Conservation (phyloP, 139 green algal genomes). For the Cymbomonas tetramitiformis region DNA sequence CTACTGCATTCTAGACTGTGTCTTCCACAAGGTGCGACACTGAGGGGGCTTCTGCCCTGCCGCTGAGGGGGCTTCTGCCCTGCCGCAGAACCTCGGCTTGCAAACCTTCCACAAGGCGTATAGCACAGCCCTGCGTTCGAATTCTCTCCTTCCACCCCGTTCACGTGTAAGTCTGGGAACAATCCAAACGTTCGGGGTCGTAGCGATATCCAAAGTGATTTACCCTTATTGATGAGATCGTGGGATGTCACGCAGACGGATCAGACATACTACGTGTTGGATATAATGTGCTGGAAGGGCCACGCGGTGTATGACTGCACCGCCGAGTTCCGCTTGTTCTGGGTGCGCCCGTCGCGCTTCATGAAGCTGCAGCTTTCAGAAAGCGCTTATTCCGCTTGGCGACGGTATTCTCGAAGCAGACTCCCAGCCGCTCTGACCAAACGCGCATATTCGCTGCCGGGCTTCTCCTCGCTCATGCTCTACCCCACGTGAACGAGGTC, state of each 20-base stretch:
- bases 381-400: too few relatives aligned
- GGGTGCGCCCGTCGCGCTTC: too few relatives aligned
- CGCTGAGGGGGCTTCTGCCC: not conserved
- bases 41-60: too few relatives aligned
- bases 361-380: too few relatives aligned
- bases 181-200: not conserved
- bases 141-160: not conserved
- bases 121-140: too few relatives aligned
- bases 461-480: too few relatives aligned
- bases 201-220: slow-evolving; percentile 3
- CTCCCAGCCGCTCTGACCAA: too few relatives aligned
- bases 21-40: slow-evolving; percentile 46
- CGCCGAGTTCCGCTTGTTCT: slow-evolving; percentile 69
- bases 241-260: slow-evolving; percentile 9
- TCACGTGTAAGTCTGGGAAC: not conserved
- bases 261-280: slow-evolving; percentile 42
- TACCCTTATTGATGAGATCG: not conserved
- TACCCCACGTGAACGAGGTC: too few relatives aligned
- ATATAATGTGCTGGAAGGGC: slow-evolving; percentile 77
- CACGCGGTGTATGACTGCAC: slow-evolving; percentile 59
- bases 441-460: too few relatives aligned
- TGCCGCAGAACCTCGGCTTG: too few relatives aligned
- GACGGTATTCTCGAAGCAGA: too few relatives aligned
- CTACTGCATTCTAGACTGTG: slow-evolving; percentile 65
- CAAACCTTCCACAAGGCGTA: too few relatives aligned